Evolutionary conservation across 805 yeast species (phyloP).

Genomic region (Scheffersomyces lignosus): DNA sequence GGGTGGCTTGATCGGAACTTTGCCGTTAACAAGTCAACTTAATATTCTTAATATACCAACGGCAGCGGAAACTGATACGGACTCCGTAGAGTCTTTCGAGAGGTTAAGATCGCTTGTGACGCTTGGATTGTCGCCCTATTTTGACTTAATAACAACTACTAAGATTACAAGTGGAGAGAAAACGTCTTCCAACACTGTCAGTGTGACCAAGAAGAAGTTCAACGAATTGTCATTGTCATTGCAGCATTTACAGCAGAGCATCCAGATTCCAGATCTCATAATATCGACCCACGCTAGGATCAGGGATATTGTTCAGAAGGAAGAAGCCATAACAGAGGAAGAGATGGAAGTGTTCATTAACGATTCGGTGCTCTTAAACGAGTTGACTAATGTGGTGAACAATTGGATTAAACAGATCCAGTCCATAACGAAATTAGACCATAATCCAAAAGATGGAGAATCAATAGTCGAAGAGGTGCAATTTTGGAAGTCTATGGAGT

Average conservation of each 20-base stretch:
- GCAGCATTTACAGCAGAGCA: constrained; percentile 63
- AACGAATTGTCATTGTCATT: constrained; percentile 67
- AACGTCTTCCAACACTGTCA: constrained; percentile 25
- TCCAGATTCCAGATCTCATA: constrained; percentile 65
- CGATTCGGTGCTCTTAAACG: constrained; percentile 62
- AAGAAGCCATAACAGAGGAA: constrained; percentile 7
- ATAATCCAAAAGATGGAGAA: constrained; percentile 56
- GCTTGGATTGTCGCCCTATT: constrained; percentile 67
- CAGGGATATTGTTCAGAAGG: constrained; percentile 7
- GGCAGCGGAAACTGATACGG: constrained; percentile 4
- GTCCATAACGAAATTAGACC: constrained; percentile 51
- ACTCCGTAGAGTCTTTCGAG: constrained; percentile 39
- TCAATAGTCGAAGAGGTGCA: constrained; percentile 61
- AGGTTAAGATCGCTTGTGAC: constrained; percentile 58
- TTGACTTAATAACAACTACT: constrained; percentile 47
- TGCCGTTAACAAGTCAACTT: constrained; percentile 29
- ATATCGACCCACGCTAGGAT: constrained; percentile 54
- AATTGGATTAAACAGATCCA: constrained; percentile 71
- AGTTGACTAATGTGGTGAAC: constrained; percentile 67
- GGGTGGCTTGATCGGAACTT: constrained; percentile 22
- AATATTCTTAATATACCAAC: constrained; percentile 36
- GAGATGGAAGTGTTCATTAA: constrained; percentile 37
- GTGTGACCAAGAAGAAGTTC: constrained; percentile 57
- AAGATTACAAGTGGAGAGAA: constrained; percentile 3
- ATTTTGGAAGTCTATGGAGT: constrained; percentile 77